These are phyloP conservation scores for Posidonia australis DNA, from an alignment of 106 monocot species.

Conservation along the genomic window DNA sequence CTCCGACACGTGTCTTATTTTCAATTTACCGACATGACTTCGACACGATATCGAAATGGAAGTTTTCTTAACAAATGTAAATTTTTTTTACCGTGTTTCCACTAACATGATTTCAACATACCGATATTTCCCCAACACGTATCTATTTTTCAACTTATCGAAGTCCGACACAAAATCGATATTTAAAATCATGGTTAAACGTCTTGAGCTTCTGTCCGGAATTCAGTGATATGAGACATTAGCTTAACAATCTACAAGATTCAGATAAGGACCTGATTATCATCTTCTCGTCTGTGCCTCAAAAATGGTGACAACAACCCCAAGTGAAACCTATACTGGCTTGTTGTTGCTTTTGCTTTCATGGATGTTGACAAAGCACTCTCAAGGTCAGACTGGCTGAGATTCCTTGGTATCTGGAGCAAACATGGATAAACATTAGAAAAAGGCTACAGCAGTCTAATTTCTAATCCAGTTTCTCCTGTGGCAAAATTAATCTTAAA, in stretches of 20 bases:
- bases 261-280: constrained; percentile 38
- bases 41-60: no score
- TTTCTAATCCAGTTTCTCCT: not conserved
- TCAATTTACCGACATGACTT: no score
- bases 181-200: no score
- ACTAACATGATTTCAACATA: no score
- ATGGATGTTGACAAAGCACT: constrained; percentile 32
- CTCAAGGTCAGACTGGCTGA: constrained; percentile 39
- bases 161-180: constrained; percentile 16
- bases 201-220: no score
- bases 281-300: constrained; percentile 12
- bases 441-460: not conserved
- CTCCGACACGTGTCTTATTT: no score
- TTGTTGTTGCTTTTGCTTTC: constrained; percentile 22
- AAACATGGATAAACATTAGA: not conserved
- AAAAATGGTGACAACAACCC: constrained; percentile 16
- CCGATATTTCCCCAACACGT: no score
- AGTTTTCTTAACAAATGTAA: no score
- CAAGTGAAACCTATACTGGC: constrained; percentile 9
- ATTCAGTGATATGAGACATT: constrained; percentile 41
- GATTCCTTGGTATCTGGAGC: constrained; percentile 37
- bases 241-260: constrained; percentile 42
- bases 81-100: no score
- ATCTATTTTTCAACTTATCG: no score
- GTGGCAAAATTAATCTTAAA: not conserved